Percentiles rank a stretch among this genome's conserved stretches.
Conservation (phyloP, 2,329 filamentous ascomycete genomes). For the Clarireedia paspali region DNA sequence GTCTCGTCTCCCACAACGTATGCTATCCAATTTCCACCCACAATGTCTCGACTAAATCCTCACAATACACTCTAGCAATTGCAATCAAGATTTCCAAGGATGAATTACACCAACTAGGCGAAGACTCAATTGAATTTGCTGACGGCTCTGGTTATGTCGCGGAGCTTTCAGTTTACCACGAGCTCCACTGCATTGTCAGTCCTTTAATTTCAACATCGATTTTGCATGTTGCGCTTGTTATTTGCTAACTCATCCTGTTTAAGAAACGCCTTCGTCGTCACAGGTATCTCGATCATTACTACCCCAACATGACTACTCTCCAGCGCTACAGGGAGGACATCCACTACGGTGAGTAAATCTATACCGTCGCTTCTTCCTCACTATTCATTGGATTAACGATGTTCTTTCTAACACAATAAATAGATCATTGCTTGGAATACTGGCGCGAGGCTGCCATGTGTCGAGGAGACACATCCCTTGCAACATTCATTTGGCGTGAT, state of each 20-base stretch:
- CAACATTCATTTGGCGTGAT: constrained; percentile 8
- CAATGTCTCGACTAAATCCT: neutral
- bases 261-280: constrained; percentile 9
- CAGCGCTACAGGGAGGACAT: constrained; percentile 1
- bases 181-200: constrained; percentile 7
- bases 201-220: neutral
- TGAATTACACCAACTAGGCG: constrained; percentile 63
- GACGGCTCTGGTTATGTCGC: constrained; percentile 10
- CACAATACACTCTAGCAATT: constrained; percentile 1
- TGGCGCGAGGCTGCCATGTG: constrained; percentile 11
- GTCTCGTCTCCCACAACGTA: neutral
- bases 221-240: neutral
- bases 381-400: neutral
- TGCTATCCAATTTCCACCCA: neutral
- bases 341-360: constrained; percentile 1
- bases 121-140: constrained; percentile 4
- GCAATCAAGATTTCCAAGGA: constrained; percentile 54
- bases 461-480: constrained; percentile 5
- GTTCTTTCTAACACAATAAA: neutral
- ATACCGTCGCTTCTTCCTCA: neutral
- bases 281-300: constrained; percentile 7
- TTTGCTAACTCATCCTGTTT: neutral
- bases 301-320: constrained; percentile 8
- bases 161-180: constrained; percentile 8
- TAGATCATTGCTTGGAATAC: constrained; percentile 10